Percentiles rank a stretch among this genome's conserved stretches.
These are phyloP conservation scores for Sporisorium scitamineum DNA, from an alignment of 1,284 basidiomycete species.

Conservation along the genomic window DNA sequence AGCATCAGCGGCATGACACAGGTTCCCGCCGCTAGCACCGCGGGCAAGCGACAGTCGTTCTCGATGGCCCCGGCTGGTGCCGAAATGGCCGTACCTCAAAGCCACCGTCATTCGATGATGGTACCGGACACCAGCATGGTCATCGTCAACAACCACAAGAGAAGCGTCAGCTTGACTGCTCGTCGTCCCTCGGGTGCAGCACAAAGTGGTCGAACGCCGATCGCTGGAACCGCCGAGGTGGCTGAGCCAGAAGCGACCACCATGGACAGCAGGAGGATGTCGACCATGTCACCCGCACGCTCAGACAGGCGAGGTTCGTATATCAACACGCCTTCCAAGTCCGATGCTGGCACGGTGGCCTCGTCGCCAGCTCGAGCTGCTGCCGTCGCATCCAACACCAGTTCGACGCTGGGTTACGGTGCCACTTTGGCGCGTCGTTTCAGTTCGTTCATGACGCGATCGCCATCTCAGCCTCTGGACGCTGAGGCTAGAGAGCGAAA, in stretches of 20 bases:
- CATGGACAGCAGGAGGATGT: conserved; percentile 22
- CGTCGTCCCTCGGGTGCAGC: conserved; percentile 28
- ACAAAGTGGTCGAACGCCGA: conserved; percentile 10
- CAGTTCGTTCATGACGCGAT: conserved; percentile 61
- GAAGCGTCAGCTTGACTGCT: conserved; percentile 52
- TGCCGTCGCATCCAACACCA: conserved; percentile 19
- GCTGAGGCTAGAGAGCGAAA: conserved; percentile 54
- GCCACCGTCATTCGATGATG: conserved; percentile 50
- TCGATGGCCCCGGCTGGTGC: conserved; percentile 11
- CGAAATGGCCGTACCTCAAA: conserved; percentile 10
- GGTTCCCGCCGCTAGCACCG: conserved; percentile 22
- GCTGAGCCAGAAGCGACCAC: conserved; percentile 12
- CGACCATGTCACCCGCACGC: conserved; percentile 29
- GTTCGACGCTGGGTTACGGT: conserved; percentile 45
- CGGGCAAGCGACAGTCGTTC: conserved; percentile 28
- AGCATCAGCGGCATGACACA: conserved; percentile 30
- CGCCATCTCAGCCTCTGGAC: conserved; percentile 56
- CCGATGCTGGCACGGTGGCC: conserved; percentile 13
- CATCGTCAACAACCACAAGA: conserved; percentile 50
- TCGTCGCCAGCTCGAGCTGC: conserved; percentile 25
- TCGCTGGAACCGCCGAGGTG: conserved; percentile 1
- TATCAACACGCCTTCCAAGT: conserved; percentile 22
- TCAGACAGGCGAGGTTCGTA: conserved; percentile 19
- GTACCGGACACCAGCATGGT: conserved; percentile 37
- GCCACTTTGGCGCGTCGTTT: conserved; percentile 56